Evolutionary conservation across 2,329 filamentous ascomycete genomes (phyloP), one percentile per base, ranked within the genome.

Genomic region (Cephalotrichum gorgonifer): DNA sequence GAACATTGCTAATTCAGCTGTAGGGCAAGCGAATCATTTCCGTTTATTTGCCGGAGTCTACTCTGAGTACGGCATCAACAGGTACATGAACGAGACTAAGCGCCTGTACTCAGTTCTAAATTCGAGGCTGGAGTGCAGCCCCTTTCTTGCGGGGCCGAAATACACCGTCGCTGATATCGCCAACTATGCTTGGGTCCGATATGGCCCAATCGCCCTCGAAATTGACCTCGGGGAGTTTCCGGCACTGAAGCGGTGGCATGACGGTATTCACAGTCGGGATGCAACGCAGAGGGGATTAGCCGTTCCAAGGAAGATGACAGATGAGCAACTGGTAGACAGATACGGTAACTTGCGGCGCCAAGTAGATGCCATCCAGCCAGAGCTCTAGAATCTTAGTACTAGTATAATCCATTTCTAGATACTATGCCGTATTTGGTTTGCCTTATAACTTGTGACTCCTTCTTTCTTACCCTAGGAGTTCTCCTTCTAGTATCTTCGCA

Each of bases 21-120:
- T 47, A 83, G 81, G 77, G 84, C 85, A 89, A 62, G 81, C 83
- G 51, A 83, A 85, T 63, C 84, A 90, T 66, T 90, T 90, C 69
- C 63, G 71, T 47, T 74, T 78, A 38, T 81, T 83, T 57, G 78
- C 83, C 4, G 78, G 81, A 39, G 82, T 87, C 58, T 76, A 75
- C 58, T 83, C 87, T 57, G 72, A 80, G 45, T 90, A 88, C 62
- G 81, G 75, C 44, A 75, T 85, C 15, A 81, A 85, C 59, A 78
- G 86, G 38, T 91, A 90, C 64, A 72, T 83, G 48, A 87, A 85
- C 58, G 87, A 91, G 70, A 79, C 81, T 2, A 75, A 85, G 54
- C 78, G 87, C 3, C 72, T 91, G 2, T 90, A 89, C 64, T 76
- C 82, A 23, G 72, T 90, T 20, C 72, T 91, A 2, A 76, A 91